Conservation (phyloP, 2,329 filamentous ascomycete species). For the Xylariaceae sp. region DNA sequence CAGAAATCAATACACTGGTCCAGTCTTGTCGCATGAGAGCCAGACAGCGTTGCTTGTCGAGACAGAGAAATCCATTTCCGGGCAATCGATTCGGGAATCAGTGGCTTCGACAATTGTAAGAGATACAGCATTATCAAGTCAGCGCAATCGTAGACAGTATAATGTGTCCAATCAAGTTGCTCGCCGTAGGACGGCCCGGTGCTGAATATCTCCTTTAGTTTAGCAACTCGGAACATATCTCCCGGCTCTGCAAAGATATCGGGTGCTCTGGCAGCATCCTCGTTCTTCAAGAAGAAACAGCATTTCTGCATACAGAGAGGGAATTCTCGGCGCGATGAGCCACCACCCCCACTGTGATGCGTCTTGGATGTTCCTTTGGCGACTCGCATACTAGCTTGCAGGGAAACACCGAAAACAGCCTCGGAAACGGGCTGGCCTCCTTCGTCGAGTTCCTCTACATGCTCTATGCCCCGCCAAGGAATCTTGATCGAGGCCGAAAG, state of each 20-base stretch:
- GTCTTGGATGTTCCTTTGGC: constrained; percentile 39
- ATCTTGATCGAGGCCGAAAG: constrained; percentile 34
- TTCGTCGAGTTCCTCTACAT: constrained; percentile 17
- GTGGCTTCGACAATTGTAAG: constrained; percentile 38
- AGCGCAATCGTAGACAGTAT: constrained; percentile 41
- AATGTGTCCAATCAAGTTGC: constrained; percentile 36
- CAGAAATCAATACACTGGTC: constrained; percentile 47
- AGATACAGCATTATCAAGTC: constrained; percentile 40
- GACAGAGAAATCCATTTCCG: constrained; percentile 42
- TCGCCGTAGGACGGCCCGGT: constrained; percentile 37
- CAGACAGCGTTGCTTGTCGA: constrained; percentile 37
- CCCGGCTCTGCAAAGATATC: constrained; percentile 39
- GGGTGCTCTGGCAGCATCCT: constrained; percentile 34
- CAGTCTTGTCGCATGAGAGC: constrained; percentile 33
- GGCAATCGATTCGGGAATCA: constrained; percentile 38
- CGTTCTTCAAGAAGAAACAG: constrained; percentile 36
- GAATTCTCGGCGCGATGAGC: constrained; percentile 38
- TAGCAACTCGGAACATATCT: constrained; percentile 33
- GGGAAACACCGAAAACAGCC: constrained; percentile 39
- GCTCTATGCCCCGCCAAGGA: constrained; percentile 32
- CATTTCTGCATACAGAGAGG: constrained; percentile 43
- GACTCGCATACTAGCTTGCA: constrained; percentile 39
- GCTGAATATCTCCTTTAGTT: constrained; percentile 39
- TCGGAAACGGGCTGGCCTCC: constrained; percentile 26
- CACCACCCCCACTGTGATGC: constrained; percentile 35